Percentiles rank a stretch among this genome's conserved stretches.
Conservation (phyloP, 2,329 filamentous ascomycete species). For the Pleurostoma richardsiae region DNA sequence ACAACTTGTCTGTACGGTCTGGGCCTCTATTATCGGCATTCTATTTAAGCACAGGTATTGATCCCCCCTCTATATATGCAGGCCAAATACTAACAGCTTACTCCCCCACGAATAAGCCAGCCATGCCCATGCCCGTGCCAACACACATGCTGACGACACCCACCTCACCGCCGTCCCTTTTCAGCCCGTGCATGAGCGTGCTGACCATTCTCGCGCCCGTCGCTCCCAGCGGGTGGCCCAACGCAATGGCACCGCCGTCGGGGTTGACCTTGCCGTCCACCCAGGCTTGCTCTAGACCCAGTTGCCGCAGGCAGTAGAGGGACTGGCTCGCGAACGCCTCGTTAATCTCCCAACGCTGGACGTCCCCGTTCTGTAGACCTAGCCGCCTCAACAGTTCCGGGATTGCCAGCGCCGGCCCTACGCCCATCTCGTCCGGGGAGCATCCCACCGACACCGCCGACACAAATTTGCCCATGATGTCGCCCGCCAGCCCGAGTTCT, state of each 20-base stretch:
- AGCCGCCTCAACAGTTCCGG: conserved; percentile 71
- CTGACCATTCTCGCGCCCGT: conserved; percentile 79
- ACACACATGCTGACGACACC: conserved; percentile 92
- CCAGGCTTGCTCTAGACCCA: conserved; percentile 60
- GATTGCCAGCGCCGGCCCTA: conserved; percentile 82
- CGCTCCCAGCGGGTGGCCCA: conserved; percentile 86
- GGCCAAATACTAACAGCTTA: conserved; percentile 20
- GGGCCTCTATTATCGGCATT: too few relatives aligned
- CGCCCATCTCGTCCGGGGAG: conserved; percentile 87
- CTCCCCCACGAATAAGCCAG: conserved; percentile 55
- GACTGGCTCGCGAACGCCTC: conserved; percentile 70
- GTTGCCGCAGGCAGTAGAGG: conserved; percentile 64
- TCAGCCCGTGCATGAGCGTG: conserved; percentile 63
- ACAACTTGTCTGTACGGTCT: too few relatives aligned
- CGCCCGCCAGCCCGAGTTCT: conserved; percentile 61
- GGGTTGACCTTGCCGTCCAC: conserved; percentile 74
- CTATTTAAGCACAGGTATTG: too few relatives aligned
- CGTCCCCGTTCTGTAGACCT: conserved; percentile 62
- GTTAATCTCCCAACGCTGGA: conserved; percentile 90
- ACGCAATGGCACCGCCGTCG: conserved; percentile 88
- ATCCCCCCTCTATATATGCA: too few relatives aligned
- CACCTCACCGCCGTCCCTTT: conserved; percentile 65
- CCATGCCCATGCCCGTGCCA: conserved; percentile 71
- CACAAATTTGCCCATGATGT: conserved; percentile 80
- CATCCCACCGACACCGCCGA: conserved; percentile 72